Evolutionary conservation across 2,329 filamentous ascomycete species (phyloP), one percentile per base, ranked within the genome.

Genomic region (Colletotrichum lini): DNA sequence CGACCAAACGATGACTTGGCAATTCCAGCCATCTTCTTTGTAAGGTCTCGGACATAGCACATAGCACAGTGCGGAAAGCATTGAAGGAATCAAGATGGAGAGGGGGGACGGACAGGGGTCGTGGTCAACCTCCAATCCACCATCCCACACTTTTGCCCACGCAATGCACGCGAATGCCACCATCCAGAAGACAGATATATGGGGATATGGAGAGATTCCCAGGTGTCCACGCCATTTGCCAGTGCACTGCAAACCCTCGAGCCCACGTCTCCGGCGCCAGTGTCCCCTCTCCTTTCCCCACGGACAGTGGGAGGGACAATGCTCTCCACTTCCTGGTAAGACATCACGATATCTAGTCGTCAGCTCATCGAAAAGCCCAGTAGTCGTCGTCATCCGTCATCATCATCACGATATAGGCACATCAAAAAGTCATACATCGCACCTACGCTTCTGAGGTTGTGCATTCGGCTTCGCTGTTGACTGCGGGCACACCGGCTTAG

Each of bases 311-410:
- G 49, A 40, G 49, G 56, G 47, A 61, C 54, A 66, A 56, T 60
- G 62, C 67, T 59, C 53, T 47, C 30, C 57, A 15, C 57, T n/a
- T 60, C 66, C 66, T 10, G 35, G 35, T 38, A 8, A 38, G 35
- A 38, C 35, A 38, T 38, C 35, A 38, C 35, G 35, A 38, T 38
- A 38, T 38, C 49, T 62, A 21, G 30, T 50, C 63, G 47, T 57
- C 54, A 18, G 38, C 49, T 30, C 16, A 23, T 21, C 18, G 38
- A 18, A 66, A 59, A 38, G 35, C 30, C 44, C 56, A 52, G 40
- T 7, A 60, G 47, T 66, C 49, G 62, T 70, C 67, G 67, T 70
- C 67, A 67, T 70, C 62, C 62, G 54, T 42, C 63, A 61, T 67
- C 63, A 61, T 53, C 62, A n/a, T 38, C 35, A 10, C 35, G 35